These are phyloP conservation scores for Pseudoturritis turrita DNA, from an alignment of 345 rosid species.

Conservation along the genomic window DNA sequence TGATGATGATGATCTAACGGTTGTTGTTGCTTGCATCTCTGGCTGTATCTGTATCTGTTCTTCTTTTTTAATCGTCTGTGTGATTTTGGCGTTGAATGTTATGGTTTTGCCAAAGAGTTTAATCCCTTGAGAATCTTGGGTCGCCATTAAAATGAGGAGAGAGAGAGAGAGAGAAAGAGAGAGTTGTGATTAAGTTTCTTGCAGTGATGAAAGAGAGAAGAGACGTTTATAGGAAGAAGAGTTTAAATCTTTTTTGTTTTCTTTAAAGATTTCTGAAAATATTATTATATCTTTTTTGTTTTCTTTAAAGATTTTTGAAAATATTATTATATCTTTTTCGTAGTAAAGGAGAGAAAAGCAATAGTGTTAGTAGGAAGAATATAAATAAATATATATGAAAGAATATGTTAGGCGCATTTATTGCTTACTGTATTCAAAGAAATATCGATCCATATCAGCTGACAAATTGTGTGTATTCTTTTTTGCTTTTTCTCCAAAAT, in stretches of 20 bases:
- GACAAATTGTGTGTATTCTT: conserved; percentile 12
- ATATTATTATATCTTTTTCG: conserved; percentile 25
- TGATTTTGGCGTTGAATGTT: conserved; percentile 44
- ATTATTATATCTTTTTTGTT: conserved; percentile 24
- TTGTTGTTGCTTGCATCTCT: conserved; percentile 22
- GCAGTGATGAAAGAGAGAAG: conserved; percentile 22
- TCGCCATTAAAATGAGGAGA: conserved; percentile 40
- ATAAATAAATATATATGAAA: neutral
- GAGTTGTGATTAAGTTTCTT: conserved; percentile 18
- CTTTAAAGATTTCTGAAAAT: neutral
- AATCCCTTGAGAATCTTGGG: conserved; percentile 55
- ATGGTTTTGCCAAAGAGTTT: conserved; percentile 85
- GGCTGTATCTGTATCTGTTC: conserved; percentile 16
- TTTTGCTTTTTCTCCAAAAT: neutral
- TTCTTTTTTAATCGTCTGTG: conserved; percentile 40
- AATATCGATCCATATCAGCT: conserved; percentile 19
- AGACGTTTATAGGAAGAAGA: conserved; percentile 13
- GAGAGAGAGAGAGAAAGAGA: conserved; percentile 11
- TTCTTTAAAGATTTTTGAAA: conserved; percentile 4
- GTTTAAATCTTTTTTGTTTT: neutral
- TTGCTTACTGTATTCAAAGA: conserved; percentile 19
- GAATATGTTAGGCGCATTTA: conserved; percentile 32
- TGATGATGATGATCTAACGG: conserved; percentile 26
- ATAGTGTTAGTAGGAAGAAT: conserved; percentile 21
- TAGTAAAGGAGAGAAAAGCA: conserved; percentile 32